Evolutionary conservation across 1,284 basidiomycete species (phyloP).

Genomic region (Phaffia rhodozyma): DNA sequence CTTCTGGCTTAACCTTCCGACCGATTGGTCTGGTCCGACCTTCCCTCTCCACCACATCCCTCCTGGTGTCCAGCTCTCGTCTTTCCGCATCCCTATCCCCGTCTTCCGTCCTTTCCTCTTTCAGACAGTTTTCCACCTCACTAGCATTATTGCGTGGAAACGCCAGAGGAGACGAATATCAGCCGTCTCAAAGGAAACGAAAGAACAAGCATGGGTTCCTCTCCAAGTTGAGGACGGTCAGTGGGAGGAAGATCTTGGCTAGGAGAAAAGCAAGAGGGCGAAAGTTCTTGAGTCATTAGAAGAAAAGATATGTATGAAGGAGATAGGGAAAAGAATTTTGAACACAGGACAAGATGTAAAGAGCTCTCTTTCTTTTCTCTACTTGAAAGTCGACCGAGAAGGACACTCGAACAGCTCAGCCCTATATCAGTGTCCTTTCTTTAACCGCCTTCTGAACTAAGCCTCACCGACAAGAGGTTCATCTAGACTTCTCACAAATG

Average conservation of each 20-base stretch:
- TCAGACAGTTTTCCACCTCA: constrained; percentile 24
- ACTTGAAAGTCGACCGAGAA: too few relatives aligned
- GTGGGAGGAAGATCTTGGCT: constrained; percentile 52
- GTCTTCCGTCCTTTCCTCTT: constrained; percentile 11
- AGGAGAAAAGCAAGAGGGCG: constrained; percentile 49
- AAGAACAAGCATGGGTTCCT: constrained; percentile 84
- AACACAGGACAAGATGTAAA: too few relatives aligned
- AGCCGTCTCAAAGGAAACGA: constrained; percentile 73
- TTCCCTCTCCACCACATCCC: not conserved
- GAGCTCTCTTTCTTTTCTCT: too few relatives aligned
- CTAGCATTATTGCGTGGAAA: constrained; percentile 3
- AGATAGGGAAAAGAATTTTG: not conserved
- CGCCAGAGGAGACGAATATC: constrained; percentile 60
- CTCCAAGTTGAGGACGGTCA: constrained; percentile 49
- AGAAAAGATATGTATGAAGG: not conserved
- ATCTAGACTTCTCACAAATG: too few relatives aligned
- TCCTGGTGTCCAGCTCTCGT: constrained; percentile 30
- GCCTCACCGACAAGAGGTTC: too few relatives aligned
- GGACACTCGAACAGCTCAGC: too few relatives aligned
- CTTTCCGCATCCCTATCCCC: constrained; percentile 29
- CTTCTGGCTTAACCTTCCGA: not conserved
- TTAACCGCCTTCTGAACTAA: too few relatives aligned
- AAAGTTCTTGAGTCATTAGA: constrained; percentile 47
- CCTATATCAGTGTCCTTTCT: too few relatives aligned
- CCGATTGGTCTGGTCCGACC: not conserved